Conservation (phyloP, 1,284 basidiomycete species). For the Ustilago curta region DNA sequence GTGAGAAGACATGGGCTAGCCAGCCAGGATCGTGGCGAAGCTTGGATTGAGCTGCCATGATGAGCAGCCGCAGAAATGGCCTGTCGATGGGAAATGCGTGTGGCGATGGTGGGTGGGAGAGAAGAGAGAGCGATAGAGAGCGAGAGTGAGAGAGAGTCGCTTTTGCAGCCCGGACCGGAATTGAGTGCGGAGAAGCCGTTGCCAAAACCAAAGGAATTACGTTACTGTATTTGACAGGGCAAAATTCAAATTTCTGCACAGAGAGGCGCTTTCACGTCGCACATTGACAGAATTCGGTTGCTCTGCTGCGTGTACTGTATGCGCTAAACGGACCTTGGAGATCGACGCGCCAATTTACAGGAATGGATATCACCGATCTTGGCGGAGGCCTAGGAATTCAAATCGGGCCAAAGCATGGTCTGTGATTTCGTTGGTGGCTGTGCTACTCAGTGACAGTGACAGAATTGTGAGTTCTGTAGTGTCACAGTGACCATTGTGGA, state of each 20-base stretch:
- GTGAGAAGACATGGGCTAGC: conserved; percentile 33
- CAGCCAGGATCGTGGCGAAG: conserved; percentile 34
- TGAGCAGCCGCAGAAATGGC: neutral
- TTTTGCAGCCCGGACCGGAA: too few species aligned
- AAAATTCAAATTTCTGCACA: neutral
- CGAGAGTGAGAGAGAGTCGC: neutral
- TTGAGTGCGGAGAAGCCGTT: too few species aligned
- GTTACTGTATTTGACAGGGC: too few species aligned
- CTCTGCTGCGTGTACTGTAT: neutral
- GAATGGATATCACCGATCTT: neutral
- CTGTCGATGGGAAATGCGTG: neutral
- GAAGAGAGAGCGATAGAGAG: too few species aligned
- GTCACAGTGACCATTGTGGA: too few species aligned
- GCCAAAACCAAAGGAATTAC: too few species aligned
- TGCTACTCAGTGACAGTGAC: neutral
- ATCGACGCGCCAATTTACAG: neutral
- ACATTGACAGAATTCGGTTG: neutral
- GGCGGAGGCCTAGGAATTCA: fast-evolving
- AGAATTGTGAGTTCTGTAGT: too few species aligned
- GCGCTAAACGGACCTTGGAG: too few species aligned
- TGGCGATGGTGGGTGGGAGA: neutral
- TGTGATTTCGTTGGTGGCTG: too few species aligned
- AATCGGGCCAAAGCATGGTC: neutral
- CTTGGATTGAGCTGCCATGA: conserved; percentile 50
- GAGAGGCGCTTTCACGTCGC: conserved; percentile 18